Evolutionary conservation across 2,329 filamentous ascomycete genomes (phyloP), one percentile per base, ranked within the genome.

Genomic region (Leptographium flavum): DNA sequence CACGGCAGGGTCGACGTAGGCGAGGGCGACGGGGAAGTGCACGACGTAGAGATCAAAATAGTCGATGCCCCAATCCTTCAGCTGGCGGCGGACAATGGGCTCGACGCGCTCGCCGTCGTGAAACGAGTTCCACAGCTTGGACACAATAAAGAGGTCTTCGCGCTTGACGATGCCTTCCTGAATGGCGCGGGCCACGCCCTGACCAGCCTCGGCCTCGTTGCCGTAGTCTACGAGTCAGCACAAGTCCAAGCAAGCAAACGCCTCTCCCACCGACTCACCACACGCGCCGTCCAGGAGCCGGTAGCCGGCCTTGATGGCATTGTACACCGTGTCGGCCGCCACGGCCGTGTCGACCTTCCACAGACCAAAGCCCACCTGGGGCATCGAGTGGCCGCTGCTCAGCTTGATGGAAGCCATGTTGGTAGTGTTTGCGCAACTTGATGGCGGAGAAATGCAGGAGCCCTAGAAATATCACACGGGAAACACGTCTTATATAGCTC

Each of bases 61-160:
- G 57, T 88, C 86, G 49, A 93, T 62, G 51, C 82, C 80, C 79
- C 84, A 90, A 70, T 90, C 83, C 53, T 77, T 74, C 50, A 88
- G 78, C 66, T 88, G 83, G 59, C 80, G 81, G 63, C 76, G 76
- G 63, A 70, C 74, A 59, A 92, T 87, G 47, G 79, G 79, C 64
- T 81, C 77, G 50, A 90, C 84, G 55, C 74, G 73, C 54, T 90
- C 80, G 55, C 71, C 72, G 57, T 90, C 82, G 70, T 94, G 86
- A 76, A 87, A 94, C 53, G 80, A 81, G 69, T 90, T 87, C 87
- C 87, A 94, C 47, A 94, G 81, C 72, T 94, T 94, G 64, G 82
- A 87, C 52, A 88, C 83, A 59, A 94, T 79, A 76, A 94, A 94
- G 60, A 94, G 82, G 22, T 94, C 86, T 64, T 84, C 78, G 49